phyloP scores from a whole-genome alignment of 495 filamentous ascomycete genomes.

The Aspergillus heteromorphus region DNA sequence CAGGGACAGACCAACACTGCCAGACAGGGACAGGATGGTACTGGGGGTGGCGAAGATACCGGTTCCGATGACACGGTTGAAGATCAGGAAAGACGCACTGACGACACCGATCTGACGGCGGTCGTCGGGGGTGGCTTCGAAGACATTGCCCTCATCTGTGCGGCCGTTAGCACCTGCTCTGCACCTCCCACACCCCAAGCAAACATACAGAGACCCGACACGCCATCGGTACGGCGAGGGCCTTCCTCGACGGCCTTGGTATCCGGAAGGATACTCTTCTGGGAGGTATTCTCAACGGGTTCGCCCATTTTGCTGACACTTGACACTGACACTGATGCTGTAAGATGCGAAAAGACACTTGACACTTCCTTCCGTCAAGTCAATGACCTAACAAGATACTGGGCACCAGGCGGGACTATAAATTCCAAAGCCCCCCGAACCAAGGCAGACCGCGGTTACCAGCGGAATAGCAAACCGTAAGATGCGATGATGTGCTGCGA shows the following conservation, averaged over 20 bases:
- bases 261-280: conserved; percentile 17
- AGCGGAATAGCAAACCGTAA: conserved; percentile 8
- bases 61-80: conserved; percentile 63
- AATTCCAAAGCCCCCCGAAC: too few relatives aligned
- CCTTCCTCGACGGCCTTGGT: conserved; percentile 24
- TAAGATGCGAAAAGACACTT: too few relatives aligned
- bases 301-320: conserved; percentile 13
- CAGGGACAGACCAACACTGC: conserved; percentile 47
- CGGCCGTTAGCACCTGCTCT: background rate
- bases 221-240: conserved; percentile 27
- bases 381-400: too few relatives aligned
- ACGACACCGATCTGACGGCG: conserved; percentile 58
- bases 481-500: conserved; percentile 31
- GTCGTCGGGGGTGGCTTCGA: conserved; percentile 56
- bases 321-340: too few relatives aligned
- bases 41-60: conserved; percentile 61
- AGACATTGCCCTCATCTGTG: conserved; percentile 45
- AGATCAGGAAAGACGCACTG: conserved; percentile 58
- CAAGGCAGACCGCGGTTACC: conserved; percentile 18
- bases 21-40: conserved; percentile 48
- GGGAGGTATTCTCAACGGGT: conserved; percentile 4
- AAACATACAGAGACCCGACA: conserved; percentile 33
- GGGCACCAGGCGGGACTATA: background rate
- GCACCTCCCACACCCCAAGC: background rate
- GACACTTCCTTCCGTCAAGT: too few relatives aligned